Base-by-base conservation (phyloP, 1,139 yeast species). In the Candida glucosophila region DNA sequence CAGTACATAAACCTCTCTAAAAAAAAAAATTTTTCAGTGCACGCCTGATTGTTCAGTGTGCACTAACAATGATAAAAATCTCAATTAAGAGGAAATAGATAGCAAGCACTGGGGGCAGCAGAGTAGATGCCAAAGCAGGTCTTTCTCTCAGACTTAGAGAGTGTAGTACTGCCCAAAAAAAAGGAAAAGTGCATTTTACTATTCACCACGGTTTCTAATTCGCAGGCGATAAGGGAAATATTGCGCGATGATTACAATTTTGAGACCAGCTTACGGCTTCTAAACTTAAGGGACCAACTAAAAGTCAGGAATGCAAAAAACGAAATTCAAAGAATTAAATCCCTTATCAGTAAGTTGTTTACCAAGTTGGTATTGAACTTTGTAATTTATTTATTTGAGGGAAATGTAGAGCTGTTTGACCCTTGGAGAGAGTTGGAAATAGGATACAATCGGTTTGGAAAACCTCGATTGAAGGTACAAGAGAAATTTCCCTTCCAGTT, bases 161-260 rank as follows among this genome's bases (percentile, higher is more conserved):
- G n/a, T n/a, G n/a, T n/a, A n/a, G n/a, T n/a, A n/a, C n/a, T n/a
- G n/a, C n/a, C n/a, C n/a, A n/a, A n/a, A n/a, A n/a, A n/a, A n/a
- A n/a, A n/a, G n/a, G n/a, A n/a, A n/a, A n/a, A n/a, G n/a, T n/a
- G n/a, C n/a, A n/a, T n/a, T n/a, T n/a, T n/a, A n/a, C n/a, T n/a
- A n/a, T n/a, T n/a, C n/a, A n/a, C n/a, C n/a, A n/a, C n/a, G n/a
- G n/a, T n/a, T n/a, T n/a, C n/a, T n/a, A n/a, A n/a, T n/a, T n/a
- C n/a, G n/a, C n/a, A n/a, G n/a, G n/a, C n/a, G n/a, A n/a, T n/a
- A n/a, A n/a, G n/a, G 22, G 12, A 15, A 22, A 12, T 15, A 5
- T 12, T 60, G 5, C 19, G 29, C 4, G 65, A 62, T 35, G 67
- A 58, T 26, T 61, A 34, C 34, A 47, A 48, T 31, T 59, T 53